Percentiles rank a stretch among this genome's conserved stretches.
These are phyloP conservation scores for Blastobotrys mokoenaii DNA, from an alignment of 805 yeast species.

Conservation along the genomic window DNA sequence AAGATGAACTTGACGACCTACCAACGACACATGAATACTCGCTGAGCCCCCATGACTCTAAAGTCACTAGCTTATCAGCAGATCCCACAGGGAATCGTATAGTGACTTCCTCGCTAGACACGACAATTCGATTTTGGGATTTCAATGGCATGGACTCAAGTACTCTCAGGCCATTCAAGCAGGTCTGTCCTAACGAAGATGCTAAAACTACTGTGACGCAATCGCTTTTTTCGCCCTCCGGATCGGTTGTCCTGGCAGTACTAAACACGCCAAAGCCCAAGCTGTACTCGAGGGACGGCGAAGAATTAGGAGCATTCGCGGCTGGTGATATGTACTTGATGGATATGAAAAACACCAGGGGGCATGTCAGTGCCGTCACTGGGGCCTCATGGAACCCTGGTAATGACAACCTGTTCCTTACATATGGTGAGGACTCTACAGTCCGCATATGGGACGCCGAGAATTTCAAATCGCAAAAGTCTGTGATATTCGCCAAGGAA, in stretches of 20 bases:
- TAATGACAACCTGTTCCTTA: conserved; percentile 18
- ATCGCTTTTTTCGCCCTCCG: conserved; percentile 15
- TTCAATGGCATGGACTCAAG: conserved; percentile 28
- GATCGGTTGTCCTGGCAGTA: conserved; percentile 19
- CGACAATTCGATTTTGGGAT: conserved; percentile 26
- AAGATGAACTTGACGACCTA: conserved; percentile 25
- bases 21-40: conserved; percentile 31
- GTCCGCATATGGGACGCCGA: conserved; percentile 30
- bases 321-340: conserved; percentile 31
- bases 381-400: conserved; percentile 25
- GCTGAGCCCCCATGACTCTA: conserved; percentile 18
- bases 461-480: conserved; percentile 17
- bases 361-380: conserved; percentile 28
- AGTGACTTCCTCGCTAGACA: conserved; percentile 24
- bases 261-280: conserved; percentile 20
- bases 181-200: conserved; percentile 22
- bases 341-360: conserved; percentile 30
- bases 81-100: conserved; percentile 25
- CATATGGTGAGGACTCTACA: conserved; percentile 27
- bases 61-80: conserved; percentile 20
- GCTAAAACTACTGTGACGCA: conserved; percentile 17
- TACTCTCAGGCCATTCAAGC: conserved; percentile 17
- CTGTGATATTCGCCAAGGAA: conserved; percentile 23
- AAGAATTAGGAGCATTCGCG: conserved; percentile 18
- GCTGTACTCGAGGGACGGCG: conserved; percentile 23